phyloP scores from a whole-genome alignment of 257 asterid species.

The Forsythia viridissima region DNA sequence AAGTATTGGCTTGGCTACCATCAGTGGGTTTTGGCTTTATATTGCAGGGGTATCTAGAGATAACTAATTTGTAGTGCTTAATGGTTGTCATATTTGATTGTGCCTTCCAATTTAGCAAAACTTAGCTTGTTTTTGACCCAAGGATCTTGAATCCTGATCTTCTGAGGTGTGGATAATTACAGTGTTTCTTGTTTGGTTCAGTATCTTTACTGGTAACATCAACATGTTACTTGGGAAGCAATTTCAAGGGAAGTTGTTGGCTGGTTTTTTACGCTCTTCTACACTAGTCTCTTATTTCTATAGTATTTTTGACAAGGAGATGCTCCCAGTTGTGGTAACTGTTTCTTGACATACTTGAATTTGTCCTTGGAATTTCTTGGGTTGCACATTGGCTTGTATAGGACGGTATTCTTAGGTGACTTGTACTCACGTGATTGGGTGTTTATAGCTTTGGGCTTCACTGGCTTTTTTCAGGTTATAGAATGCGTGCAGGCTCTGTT shows the following conservation, averaged over 20 bases:
- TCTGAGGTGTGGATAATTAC: constrained; percentile 37
- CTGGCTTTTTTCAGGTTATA: constrained; percentile 90
- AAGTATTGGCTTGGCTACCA: constrained; percentile 25
- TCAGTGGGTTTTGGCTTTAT: constrained; percentile 23
- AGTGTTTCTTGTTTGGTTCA: constrained; percentile 29
- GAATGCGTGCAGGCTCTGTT: constrained; percentile 75
- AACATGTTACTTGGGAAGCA: constrained; percentile 29
- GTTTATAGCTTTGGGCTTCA: constrained; percentile 59
- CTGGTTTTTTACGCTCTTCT: constrained; percentile 28
- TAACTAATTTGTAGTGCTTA: constrained; percentile 15
- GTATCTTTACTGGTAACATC: constrained; percentile 25
- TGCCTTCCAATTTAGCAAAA: constrained; percentile 31
- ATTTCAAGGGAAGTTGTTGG: constrained; percentile 32
- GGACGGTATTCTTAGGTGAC: constrained; percentile 50
- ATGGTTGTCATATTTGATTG: constrained; percentile 26
- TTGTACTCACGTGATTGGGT: constrained; percentile 44
- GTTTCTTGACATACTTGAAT: constrained; percentile 45
- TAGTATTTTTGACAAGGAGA: constrained; percentile 47
- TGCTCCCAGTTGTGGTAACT: constrained; percentile 43
- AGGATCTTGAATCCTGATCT: constrained; percentile 25
- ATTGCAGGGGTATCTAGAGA: constrained; percentile 27
- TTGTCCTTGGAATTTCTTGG: constrained; percentile 43
- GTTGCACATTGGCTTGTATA: constrained; percentile 48
- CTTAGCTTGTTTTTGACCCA: constrained; percentile 22
- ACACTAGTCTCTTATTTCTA: constrained; percentile 26